phyloP scores from a whole-genome alignment of 2,329 filamentous ascomycete genomes.

The Hypomyces rosellus region DNA sequence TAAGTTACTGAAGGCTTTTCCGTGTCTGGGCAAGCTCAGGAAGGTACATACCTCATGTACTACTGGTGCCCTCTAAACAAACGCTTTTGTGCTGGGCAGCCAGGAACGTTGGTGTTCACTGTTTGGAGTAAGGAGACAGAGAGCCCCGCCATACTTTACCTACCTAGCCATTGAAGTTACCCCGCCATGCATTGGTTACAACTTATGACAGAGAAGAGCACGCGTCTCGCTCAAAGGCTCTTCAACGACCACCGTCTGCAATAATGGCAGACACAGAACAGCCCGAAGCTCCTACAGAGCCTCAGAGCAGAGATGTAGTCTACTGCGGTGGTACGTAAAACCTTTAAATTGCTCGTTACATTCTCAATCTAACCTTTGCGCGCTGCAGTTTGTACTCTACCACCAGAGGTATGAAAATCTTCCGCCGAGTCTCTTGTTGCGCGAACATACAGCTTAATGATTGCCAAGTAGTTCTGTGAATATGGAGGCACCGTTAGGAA shows the following conservation, averaged over 20 bases:
- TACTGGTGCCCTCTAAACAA: too few species aligned
- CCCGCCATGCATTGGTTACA: slow-evolving; percentile 25
- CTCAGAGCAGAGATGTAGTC: slow-evolving; percentile 44
- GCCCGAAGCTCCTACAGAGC: slow-evolving; percentile 37
- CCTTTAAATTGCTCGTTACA: neutral
- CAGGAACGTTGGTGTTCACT: neutral
- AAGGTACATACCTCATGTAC: too few species aligned
- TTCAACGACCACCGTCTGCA: slow-evolving; percentile 19
- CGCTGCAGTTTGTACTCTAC: slow-evolving; percentile 54
- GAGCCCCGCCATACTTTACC: slow-evolving; percentile 7
- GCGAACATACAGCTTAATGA: slow-evolving; percentile 16
- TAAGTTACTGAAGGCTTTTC: too few species aligned
- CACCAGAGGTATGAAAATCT: slow-evolving; percentile 50
- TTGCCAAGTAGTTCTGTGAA: slow-evolving; percentile 78
- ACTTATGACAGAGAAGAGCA: slow-evolving; percentile 12
- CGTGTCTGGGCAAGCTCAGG: too few species aligned
- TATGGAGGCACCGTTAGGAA: slow-evolving; percentile 95
- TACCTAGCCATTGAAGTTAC: slow-evolving; percentile 21
- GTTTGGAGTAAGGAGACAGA: neutral
- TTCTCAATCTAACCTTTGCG: neutral
- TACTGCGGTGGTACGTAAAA: slow-evolving; percentile 53
- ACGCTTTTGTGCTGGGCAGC: too few species aligned
- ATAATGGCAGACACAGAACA: slow-evolving; percentile 51
- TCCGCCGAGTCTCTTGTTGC: neutral
- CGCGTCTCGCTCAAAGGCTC: slow-evolving; percentile 23